A percentile compares a stretch with the other conserved stretches of the same genome.
These are phyloP conservation scores for Piper longum DNA, from an alignment of 164 flowering plant species.

Conservation along the genomic window DNA sequence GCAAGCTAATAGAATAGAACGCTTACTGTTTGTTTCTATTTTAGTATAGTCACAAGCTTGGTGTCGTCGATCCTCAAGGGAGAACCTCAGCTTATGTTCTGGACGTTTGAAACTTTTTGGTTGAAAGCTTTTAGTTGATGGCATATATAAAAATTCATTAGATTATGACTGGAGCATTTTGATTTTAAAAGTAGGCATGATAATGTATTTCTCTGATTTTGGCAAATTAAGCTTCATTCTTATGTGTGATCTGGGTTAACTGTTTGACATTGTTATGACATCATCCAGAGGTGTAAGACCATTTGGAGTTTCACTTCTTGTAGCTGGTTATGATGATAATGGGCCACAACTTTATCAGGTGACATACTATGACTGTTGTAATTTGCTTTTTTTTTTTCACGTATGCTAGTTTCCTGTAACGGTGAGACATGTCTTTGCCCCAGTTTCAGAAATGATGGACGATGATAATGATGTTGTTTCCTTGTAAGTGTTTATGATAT, in stretches of 20 bases:
- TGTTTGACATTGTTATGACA: background rate
- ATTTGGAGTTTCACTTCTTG: constrained; percentile 89
- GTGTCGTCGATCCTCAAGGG: too few relatives aligned
- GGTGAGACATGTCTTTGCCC: too few relatives aligned
- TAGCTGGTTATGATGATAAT: constrained; percentile 96
- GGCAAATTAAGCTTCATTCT: too few relatives aligned
- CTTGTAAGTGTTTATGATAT: background rate
- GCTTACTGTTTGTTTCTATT: too few relatives aligned
- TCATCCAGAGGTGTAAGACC: constrained; percentile 88
- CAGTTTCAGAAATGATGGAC: too few relatives aligned
- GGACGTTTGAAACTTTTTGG: background rate
- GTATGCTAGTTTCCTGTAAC: background rate
- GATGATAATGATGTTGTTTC: too few relatives aligned
- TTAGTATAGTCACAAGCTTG: too few relatives aligned
- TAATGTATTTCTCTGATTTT: too few relatives aligned
- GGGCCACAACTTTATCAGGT: constrained; percentile 98
- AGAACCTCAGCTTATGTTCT: too few relatives aligned
- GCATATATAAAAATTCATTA: background rate
- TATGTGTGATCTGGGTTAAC: too few relatives aligned
- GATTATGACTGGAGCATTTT: background rate
- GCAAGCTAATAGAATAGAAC: too few relatives aligned
- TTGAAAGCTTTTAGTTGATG: background rate
- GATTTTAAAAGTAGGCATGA: too few relatives aligned
- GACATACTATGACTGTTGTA: background rate
- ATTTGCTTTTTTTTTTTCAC: background rate